These are phyloP conservation scores for Bruguiera hainesii DNA, from an alignment of 441 rosid species.

Conservation along the genomic window DNA sequence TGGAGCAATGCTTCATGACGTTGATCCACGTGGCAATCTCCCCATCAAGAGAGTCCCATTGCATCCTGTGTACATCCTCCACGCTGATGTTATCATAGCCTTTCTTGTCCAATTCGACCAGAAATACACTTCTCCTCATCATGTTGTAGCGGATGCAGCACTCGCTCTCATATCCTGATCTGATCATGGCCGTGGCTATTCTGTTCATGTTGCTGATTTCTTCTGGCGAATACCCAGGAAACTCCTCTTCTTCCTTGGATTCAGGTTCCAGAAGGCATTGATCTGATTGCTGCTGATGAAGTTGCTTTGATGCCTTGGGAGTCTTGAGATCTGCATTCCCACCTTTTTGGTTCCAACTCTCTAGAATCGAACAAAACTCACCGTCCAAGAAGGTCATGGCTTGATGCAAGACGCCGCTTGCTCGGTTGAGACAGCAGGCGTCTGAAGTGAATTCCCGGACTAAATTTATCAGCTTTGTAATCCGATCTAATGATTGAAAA, in stretches of 20 bases:
- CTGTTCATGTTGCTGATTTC: conserved; percentile 26
- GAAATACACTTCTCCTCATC: conserved; percentile 32
- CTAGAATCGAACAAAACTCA: conserved; percentile 36
- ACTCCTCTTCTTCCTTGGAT: conserved; percentile 27
- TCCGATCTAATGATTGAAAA: conserved; percentile 35
- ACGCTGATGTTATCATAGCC: conserved; percentile 35
- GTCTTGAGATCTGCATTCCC: conserved; percentile 20
- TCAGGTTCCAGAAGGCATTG: conserved; percentile 8
- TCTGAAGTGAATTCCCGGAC: conserved; percentile 29
- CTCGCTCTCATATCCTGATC: conserved; percentile 41
- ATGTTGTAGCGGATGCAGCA: conserved; percentile 34
- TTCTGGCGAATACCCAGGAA: conserved; percentile 27
- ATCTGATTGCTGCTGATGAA: conserved; percentile 14
- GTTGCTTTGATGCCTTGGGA: conserved; percentile 27
- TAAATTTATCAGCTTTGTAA: conserved; percentile 35
- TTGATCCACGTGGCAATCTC: conserved; percentile 69
- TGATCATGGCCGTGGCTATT: conserved; percentile 40
- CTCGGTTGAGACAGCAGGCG: conserved; percentile 35
- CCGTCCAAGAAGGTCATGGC: conserved; percentile 41
- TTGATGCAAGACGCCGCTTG: conserved; percentile 29
- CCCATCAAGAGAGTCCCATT: conserved; percentile 69
- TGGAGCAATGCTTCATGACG: conserved; percentile 58
- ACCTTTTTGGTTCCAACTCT: conserved; percentile 4
- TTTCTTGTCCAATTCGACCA: conserved; percentile 28
- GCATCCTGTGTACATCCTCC: conserved; percentile 68